phyloP scores from a whole-genome alignment of 2,329 filamentous ascomycete genomes.

The Xylaria polymorpha region DNA sequence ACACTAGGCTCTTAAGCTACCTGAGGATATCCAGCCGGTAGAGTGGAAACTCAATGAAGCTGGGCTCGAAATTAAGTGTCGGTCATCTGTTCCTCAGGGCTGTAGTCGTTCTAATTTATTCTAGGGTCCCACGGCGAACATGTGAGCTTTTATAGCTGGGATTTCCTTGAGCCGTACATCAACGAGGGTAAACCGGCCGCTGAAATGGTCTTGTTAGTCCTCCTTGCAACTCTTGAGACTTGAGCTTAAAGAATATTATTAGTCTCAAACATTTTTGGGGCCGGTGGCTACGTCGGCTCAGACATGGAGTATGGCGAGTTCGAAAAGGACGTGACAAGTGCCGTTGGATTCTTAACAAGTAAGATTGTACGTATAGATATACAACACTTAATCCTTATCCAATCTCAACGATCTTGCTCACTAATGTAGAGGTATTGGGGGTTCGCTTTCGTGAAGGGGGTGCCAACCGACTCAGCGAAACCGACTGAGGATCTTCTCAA shows the following conservation, averaged over 20 bases:
- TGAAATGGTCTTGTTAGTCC: constrained; percentile 52
- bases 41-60: constrained; percentile 50
- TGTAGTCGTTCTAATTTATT: constrained; percentile 31
- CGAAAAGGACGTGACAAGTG: constrained; percentile 64
- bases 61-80: constrained; percentile 64
- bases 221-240: not conserved
- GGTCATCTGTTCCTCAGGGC: not conserved
- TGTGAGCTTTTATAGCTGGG: constrained; percentile 72
- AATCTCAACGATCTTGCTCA: constrained; percentile 23
- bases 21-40: constrained; percentile 54
- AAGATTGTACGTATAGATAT: constrained; percentile 62
- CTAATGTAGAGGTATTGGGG: constrained; percentile 70
- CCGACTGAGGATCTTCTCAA: constrained; percentile 80
- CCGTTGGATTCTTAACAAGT: constrained; percentile 71
- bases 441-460: constrained; percentile 80
- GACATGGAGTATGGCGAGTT: constrained; percentile 68
- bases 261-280: constrained; percentile 46
- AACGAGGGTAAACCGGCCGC: constrained; percentile 49
- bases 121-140: constrained; percentile 73
- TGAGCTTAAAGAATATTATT: constrained; percentile 9
- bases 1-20: constrained; percentile 56
- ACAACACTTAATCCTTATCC: not conserved
- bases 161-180: constrained; percentile 67
- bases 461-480: constrained; percentile 72
- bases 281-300: constrained; percentile 51